Evolutionary conservation across 2,329 filamentous ascomycete genomes (phyloP), one percentile per base, ranked within the genome.

Genomic region (Bisporella sp.): DNA sequence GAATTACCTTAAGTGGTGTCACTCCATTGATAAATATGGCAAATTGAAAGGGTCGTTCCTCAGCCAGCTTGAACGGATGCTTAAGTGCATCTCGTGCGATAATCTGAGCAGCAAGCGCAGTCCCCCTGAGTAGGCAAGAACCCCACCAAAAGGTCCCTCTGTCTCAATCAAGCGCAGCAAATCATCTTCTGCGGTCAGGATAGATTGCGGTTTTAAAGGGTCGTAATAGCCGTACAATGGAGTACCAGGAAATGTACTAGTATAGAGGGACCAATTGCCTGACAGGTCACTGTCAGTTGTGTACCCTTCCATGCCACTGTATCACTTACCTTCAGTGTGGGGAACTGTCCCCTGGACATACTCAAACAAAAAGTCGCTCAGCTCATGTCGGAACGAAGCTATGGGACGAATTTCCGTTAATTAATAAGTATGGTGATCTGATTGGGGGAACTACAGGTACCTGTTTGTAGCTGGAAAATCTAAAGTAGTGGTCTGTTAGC

Each of bases 81-180:
- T 46, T 33, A 9, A 21, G 31, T 6, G 41, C 41, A 31, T 53
- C 21, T 32, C 48, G 47, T n/a, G 50, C 46, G 13, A 53, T 33
- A 11, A 42, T 40, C 32, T 53, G 51, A 1, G 75, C 74, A 0
- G 77, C 78, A 8, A 76, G 69, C 0, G 72, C 73, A 2, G 78
- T 76, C 2, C 78, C 78, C 81, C 77, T 0, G 76, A 79, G 58
- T 80, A 81, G 1, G 78, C 78, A 7, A 82, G 68, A 46, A 82
- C 72, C 4, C 73, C 77, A 51, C 73, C 71, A 49, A 76, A 67
- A 1, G 67, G 66, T 0, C 67, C 66, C 4, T 39, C 35, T 39
- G 9, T 3, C 13, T 39, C 35, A 39, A 39, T 39, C 13, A 39
- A 11, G 9, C 13, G 35, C 3, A 39, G 35, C 63, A 53, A 43